Conservation (phyloP, 208 protist species). For the Acanthamoeba healyi region DNA sequence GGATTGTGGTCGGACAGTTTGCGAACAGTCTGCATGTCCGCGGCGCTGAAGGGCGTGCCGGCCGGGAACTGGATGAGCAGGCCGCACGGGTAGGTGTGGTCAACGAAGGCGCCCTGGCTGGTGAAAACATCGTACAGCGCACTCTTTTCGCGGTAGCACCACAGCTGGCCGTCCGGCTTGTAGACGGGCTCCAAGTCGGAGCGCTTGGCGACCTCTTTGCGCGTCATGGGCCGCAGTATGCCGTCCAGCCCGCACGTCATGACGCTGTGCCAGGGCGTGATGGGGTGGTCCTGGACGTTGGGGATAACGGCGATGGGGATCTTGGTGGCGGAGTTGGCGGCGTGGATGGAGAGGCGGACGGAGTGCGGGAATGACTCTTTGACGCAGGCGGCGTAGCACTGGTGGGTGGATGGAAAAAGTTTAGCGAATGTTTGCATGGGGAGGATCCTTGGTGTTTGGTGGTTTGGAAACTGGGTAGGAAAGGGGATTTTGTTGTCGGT, state of each 20-base stretch:
- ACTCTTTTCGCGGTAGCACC: neutral
- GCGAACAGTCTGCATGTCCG: neutral
- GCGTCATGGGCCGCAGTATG: neutral
- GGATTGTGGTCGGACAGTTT: neutral
- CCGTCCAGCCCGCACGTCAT: neutral
- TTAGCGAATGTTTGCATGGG: neutral
- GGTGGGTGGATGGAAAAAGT: neutral
- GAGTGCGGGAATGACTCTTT: neutral
- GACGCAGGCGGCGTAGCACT: neutral
- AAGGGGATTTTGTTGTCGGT: neutral
- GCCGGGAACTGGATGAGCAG: constrained; percentile 7
- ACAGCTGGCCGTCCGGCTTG: neutral
- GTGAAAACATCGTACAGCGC: constrained; percentile 14
- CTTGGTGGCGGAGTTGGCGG: neutral
- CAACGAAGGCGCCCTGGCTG: neutral
- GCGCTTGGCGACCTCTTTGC: neutral
- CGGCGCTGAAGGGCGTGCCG: neutral
- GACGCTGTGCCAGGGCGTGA: constrained; percentile 26
- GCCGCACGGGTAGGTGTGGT: constrained; percentile 3
- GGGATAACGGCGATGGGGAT: neutral
- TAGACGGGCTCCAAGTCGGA: neutral
- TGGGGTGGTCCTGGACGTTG: neutral
- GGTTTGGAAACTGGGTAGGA: neutral
- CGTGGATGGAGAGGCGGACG: constrained; percentile 32
- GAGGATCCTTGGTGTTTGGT: too few species aligned